Percentiles rank a stretch among this genome's conserved stretches.
These are phyloP conservation scores for Apiotrichum montevideense DNA, from an alignment of 1,284 basidiomycete species.

Conservation along the genomic window DNA sequence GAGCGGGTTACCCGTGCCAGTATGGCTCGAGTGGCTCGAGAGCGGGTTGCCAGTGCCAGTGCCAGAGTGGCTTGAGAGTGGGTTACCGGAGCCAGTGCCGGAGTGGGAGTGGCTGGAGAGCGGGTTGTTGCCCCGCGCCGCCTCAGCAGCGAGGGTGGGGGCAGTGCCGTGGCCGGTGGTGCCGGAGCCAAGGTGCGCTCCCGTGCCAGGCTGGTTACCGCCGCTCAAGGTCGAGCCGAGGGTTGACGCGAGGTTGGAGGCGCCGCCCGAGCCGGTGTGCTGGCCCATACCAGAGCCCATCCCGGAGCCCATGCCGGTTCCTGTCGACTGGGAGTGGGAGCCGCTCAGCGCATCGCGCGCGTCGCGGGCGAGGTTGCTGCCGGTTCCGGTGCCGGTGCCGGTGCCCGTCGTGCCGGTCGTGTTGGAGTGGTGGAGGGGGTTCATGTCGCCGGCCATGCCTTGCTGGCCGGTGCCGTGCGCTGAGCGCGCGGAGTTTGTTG, in stretches of 20 bases:
- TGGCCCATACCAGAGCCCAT: neutral
- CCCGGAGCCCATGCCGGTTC: neutral
- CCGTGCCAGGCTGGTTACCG: neutral
- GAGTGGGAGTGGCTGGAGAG: neutral
- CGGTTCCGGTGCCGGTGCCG: no score
- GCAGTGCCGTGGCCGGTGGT: neutral
- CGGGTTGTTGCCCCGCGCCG: neutral
- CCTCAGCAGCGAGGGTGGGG: neutral
- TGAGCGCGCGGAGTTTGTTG: no score
- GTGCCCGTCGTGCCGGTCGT: neutral
- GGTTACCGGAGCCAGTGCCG: neutral
- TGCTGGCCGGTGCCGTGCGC: neutral
- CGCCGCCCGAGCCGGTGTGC: neutral
- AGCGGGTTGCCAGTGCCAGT: neutral
- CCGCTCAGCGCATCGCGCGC: neutral
- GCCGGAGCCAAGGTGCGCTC: neutral
- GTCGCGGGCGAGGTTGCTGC: neutral
- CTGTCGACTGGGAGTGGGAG: neutral
- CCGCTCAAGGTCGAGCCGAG: no score
- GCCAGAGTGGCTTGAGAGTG: neutral
- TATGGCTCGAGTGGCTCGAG: neutral
- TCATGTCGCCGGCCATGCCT: neutral
- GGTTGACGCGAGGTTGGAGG: neutral
- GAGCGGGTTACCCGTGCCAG: neutral
- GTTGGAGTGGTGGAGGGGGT: no score